Conservation (phyloP, 495 filamentous ascomycete species). For the Bacidia rubella region DNA sequence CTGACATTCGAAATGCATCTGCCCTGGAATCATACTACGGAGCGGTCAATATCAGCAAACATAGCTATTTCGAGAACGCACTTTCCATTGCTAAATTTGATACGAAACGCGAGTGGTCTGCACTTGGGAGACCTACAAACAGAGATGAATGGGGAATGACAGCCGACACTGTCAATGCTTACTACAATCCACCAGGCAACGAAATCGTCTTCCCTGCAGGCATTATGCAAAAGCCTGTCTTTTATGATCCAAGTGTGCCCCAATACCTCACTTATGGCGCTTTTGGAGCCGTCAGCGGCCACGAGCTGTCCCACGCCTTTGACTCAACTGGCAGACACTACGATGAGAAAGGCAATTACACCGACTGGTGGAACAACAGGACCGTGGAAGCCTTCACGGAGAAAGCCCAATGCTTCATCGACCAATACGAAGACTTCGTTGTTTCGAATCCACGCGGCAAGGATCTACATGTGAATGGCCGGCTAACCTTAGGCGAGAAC, state of each 20-base stretch:
- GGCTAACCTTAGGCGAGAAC: slow-evolving; percentile 58
- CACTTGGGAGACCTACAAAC: slow-evolving; percentile 46
- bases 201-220: slow-evolving; percentile 61
- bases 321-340: slow-evolving; percentile 56
- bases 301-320: slow-evolving; percentile 64
- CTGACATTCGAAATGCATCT: slow-evolving; percentile 45
- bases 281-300: slow-evolving; percentile 56
- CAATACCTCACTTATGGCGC: slow-evolving; percentile 56
- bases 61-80: slow-evolving; percentile 47
- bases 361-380: slow-evolving; percentile 56
- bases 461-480: slow-evolving; percentile 52
- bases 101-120: slow-evolving; percentile 38
- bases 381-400: slow-evolving; percentile 50
- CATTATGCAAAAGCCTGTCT: slow-evolving; percentile 59
- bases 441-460: slow-evolving; percentile 38
- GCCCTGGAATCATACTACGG: slow-evolving; percentile 47
- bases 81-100: slow-evolving; percentile 36
- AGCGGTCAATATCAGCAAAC: slow-evolving; percentile 35
- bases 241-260: slow-evolving; percentile 46
- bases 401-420: slow-evolving; percentile 54
- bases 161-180: slow-evolving; percentile 47
- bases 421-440: slow-evolving; percentile 53
- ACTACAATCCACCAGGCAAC: slow-evolving; percentile 51
- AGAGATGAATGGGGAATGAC: slow-evolving; percentile 52
- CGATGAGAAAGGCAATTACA: slow-evolving; percentile 51